Base-by-base conservation (phyloP, 148 eudicot species). In the Arctostaphylos glauca region DNA sequence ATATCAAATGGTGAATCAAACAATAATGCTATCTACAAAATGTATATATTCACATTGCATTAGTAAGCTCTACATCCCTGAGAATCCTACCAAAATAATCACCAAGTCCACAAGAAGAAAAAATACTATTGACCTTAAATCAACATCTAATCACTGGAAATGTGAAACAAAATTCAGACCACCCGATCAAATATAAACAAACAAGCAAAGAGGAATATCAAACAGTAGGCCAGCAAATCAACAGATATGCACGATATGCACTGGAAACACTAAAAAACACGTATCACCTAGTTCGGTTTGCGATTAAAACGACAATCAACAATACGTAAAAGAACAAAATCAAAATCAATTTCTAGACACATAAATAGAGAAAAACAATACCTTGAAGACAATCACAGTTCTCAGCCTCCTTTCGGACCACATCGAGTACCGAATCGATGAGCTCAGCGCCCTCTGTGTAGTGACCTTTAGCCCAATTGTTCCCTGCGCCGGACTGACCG, bases 391-490 rank as follows among this genome's bases (percentile, higher is more conserved):
- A 67, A 43, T 67, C 72, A 31, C 72, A 67, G 18, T 67, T 31
- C 72, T 67, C 72, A 31, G 46, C 72, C 72, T 67, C 72, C 72
- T 67, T 67, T 0, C 72, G 72, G 6, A 67, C 72, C 44, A 67
- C 72, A 31, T 67, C 72, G 72, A 67, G 72, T 3, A 67, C 72
- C 4, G 72, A 67, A 31, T 67, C 72, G 15, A 67, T 67, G 15
- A 67, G 72, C 72, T 67, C 72, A 67, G 72, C 72, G 44, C 72
- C 72, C 72, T 67, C 72, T 14, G 72, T 68, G 18, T 68, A 68
- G 14, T 70, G 74, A 5, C 74, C 48, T 43, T 70, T 41, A 8
- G 74, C 74, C 74, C 74, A 70, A n/a, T 70, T 70, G 48, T 43
- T 70, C 0, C 74, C 74, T 8, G 48, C 74, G n/a, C 74, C 48